phyloP scores from a whole-genome alignment of 2,329 filamentous ascomycete species.

The Pseudogymnoascus sp. region DNA sequence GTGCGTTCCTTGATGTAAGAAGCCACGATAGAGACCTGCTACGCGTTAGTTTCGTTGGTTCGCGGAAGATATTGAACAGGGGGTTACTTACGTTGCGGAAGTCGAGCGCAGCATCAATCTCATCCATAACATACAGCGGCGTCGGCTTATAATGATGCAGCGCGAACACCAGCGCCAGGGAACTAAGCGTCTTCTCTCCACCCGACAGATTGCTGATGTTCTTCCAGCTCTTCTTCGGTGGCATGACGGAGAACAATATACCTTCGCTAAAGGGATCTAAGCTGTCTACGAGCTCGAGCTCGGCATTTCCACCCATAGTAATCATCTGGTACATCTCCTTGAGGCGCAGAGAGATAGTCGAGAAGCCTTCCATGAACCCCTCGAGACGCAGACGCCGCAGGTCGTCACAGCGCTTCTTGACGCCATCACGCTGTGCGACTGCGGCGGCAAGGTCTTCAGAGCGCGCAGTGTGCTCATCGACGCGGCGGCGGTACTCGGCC shows the following conservation, averaged over 20 bases:
- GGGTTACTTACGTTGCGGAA: slow-evolving; percentile 78
- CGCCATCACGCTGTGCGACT: slow-evolving; percentile 68
- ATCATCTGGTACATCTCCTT: slow-evolving; percentile 99
- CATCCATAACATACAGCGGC: slow-evolving; percentile 97
- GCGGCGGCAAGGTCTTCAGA: slow-evolving; percentile 78
- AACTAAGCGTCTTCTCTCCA: slow-evolving; percentile 94
- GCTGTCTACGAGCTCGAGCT: slow-evolving; percentile 92
- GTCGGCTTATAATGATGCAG: slow-evolving; percentile 97
- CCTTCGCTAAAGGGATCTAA: slow-evolving; percentile 95
- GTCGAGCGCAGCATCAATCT: slow-evolving; percentile 95
- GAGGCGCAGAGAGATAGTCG: slow-evolving; percentile 81
- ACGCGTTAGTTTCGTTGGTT: slow-evolving; percentile 8
- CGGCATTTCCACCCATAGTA: slow-evolving; percentile 97
- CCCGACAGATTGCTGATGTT: slow-evolving; percentile 94
- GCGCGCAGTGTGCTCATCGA: slow-evolving; percentile 71
- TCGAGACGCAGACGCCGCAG: slow-evolving; percentile 83
- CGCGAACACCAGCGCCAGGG: slow-evolving; percentile 92
- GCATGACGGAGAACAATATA: slow-evolving; percentile 97
- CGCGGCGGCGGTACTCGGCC: slow-evolving; percentile 76
- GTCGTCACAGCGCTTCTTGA: slow-evolving; percentile 89
- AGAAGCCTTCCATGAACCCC: slow-evolving; percentile 98
- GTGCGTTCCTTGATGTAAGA: slow-evolving; percentile 99
- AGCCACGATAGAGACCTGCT: slow-evolving; percentile 87
- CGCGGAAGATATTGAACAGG: slow-evolving; percentile 1
- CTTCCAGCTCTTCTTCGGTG: slow-evolving; percentile 99